phyloP scores from a whole-genome alignment of 441 rosid species.

The Jatropha podagrica region DNA sequence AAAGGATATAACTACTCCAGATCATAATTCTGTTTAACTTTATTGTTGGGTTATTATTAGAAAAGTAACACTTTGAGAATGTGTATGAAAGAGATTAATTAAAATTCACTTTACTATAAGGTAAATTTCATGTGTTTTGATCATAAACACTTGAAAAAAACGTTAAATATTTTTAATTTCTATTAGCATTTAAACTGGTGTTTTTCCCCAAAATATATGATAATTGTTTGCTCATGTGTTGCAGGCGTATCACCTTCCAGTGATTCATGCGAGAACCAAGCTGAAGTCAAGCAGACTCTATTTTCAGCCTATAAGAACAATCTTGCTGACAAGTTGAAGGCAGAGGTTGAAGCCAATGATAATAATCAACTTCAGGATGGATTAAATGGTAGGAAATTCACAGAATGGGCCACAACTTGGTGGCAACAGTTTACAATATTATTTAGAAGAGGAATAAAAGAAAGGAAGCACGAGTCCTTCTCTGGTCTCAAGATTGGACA shows the following conservation, averaged over 20 bases:
- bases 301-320: constrained; percentile 37
- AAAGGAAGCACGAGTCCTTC: constrained; percentile 46
- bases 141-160: no score
- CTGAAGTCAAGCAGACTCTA: constrained; percentile 23
- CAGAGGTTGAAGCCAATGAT: constrained; percentile 30
- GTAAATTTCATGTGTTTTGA: no score
- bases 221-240: not conserved
- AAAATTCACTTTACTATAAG: no score
- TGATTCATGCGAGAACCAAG: constrained; percentile 31
- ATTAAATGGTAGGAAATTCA: constrained; percentile 24
- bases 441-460: constrained; percentile 46
- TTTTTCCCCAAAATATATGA: no score
- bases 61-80: no score
- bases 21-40: no score
- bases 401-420: constrained; percentile 51
- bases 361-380: constrained; percentile 18
- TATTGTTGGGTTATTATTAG: no score
- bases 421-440: constrained; percentile 53
- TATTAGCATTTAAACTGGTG: no score
- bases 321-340: constrained; percentile 33
- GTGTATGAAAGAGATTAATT: no score
- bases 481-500: constrained; percentile 38
- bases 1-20: no score
- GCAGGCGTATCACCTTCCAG: constrained; percentile 40
- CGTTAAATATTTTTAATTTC: no score